A percentile compares a stretch with the other conserved stretches of the same genome.
phyloP scores from a whole-genome alignment of 139 green algal genomes.

The Zygnema circumcarinatum region DNA sequence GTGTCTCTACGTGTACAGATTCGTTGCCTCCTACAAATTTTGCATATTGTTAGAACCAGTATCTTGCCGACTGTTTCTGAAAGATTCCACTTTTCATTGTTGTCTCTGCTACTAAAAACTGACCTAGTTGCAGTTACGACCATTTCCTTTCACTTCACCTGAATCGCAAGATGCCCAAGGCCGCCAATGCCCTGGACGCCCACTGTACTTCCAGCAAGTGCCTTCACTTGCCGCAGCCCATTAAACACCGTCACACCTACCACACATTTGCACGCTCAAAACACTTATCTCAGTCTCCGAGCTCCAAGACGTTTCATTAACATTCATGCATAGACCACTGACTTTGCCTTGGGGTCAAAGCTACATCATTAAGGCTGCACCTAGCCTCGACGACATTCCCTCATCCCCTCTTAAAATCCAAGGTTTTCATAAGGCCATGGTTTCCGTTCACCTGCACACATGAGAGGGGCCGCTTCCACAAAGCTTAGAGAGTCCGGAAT shows the following conservation, averaged over 20 bases:
- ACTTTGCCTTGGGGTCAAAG: too few relatives aligned
- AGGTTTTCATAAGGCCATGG: too few relatives aligned
- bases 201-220: background rate
- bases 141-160: constrained; percentile 9
- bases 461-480: constrained; percentile 26
- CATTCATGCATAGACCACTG: too few relatives aligned
- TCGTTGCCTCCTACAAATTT: too few relatives aligned
- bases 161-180: constrained; percentile 34
- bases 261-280: too few relatives aligned
- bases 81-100: background rate
- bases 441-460: constrained; percentile 43
- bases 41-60: background rate
- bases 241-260: constrained; percentile 25
- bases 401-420: too few relatives aligned
- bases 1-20: too few relatives aligned
- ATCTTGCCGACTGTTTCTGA: background rate
- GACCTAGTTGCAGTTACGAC: background rate
- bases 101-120: background rate
- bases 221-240: background rate
- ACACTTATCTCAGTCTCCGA: too few relatives aligned
- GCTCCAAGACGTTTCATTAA: too few relatives aligned
- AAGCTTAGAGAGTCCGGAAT: constrained; percentile 42
- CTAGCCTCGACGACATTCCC: too few relatives aligned
- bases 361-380: too few relatives aligned
- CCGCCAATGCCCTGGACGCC: constrained; percentile 29